These are phyloP conservation scores for Forsythia viridissima DNA, from an alignment of 257 asterid species.

Conservation along the genomic window DNA sequence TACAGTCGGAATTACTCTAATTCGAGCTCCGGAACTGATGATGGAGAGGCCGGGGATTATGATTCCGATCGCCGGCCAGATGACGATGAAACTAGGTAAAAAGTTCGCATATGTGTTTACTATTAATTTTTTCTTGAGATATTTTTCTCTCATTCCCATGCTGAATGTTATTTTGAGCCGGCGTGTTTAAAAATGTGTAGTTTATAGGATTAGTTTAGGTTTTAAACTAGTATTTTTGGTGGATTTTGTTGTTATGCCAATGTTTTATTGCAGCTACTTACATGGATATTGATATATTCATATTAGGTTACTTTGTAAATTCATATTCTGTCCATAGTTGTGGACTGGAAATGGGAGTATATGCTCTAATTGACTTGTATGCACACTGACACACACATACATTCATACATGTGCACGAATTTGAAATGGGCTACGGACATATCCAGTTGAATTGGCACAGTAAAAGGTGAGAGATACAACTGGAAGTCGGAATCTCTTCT, in stretches of 20 bases:
- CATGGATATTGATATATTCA: neutral
- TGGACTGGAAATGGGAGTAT: neutral
- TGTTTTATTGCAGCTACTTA: neutral
- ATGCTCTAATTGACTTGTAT: neutral
- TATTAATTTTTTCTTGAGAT: neutral
- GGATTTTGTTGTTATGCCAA: neutral
- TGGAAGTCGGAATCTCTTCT: neutral
- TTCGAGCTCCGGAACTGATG: conserved; percentile 68
- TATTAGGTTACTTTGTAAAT: neutral
- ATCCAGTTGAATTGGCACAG: neutral
- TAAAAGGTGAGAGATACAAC: neutral
- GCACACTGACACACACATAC: neutral
- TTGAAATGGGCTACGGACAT: neutral
- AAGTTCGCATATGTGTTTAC: neutral
- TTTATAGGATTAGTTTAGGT: neutral
- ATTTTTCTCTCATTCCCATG: neutral
- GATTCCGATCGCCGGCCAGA: conserved; percentile 30
- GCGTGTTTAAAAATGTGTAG: neutral
- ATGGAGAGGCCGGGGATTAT: conserved; percentile 41
- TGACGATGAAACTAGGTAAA: conserved; percentile 68
- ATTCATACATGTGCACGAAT: neutral
- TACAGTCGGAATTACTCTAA: conserved; percentile 41
- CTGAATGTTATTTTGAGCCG: neutral
- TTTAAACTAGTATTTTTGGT: neutral
- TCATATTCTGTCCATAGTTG: neutral